phyloP scores from a whole-genome alignment of 169 alveolate genomes.

The Perkinsus chesapeaki region DNA sequence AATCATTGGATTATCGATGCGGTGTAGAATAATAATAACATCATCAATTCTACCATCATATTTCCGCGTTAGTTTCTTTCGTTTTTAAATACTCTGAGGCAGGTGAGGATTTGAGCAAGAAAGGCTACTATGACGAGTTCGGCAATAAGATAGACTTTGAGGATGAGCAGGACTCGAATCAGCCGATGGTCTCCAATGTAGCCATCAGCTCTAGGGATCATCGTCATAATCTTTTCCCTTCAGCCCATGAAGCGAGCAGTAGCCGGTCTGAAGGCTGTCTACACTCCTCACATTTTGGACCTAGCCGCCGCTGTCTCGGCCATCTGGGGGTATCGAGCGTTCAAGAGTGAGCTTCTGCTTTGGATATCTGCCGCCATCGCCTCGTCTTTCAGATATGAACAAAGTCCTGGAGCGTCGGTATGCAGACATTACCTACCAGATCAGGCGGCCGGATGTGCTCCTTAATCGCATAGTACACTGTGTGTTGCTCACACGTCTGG shows the following conservation, averaged over 20 bases:
- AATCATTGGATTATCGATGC: too few relatives aligned
- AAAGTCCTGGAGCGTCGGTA: slow-evolving; percentile 23
- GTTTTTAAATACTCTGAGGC: too few relatives aligned
- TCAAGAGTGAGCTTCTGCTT: not conserved
- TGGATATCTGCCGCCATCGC: not conserved
- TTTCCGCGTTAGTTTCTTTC: too few relatives aligned
- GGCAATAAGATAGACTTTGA: not conserved
- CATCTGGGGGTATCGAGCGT: slow-evolving; percentile 33
- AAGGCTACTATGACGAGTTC: not conserved
- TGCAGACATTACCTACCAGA: slow-evolving; percentile 37
- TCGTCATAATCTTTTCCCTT: slow-evolving; percentile 17
- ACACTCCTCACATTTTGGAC: not conserved
- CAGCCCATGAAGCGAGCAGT: slow-evolving; percentile 38
- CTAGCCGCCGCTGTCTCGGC: slow-evolving; percentile 20
- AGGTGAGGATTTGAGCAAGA: not conserved
- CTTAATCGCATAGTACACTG: slow-evolving; percentile 19
- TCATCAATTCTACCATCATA: too few relatives aligned
- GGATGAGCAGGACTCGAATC: not conserved
- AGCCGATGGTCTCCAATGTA: slow-evolving; percentile 11
- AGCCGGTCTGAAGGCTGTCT: slow-evolving; percentile 7
- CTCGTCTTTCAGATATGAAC: slow-evolving; percentile 5
- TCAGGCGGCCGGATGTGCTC: slow-evolving; percentile 38
- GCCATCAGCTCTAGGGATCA: not conserved
- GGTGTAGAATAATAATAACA: too few relatives aligned
- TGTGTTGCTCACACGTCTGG: not conserved